These are phyloP conservation scores for Linaria vulgaris DNA, from an alignment of 257 asterid genomes.

Conservation along the genomic window DNA sequence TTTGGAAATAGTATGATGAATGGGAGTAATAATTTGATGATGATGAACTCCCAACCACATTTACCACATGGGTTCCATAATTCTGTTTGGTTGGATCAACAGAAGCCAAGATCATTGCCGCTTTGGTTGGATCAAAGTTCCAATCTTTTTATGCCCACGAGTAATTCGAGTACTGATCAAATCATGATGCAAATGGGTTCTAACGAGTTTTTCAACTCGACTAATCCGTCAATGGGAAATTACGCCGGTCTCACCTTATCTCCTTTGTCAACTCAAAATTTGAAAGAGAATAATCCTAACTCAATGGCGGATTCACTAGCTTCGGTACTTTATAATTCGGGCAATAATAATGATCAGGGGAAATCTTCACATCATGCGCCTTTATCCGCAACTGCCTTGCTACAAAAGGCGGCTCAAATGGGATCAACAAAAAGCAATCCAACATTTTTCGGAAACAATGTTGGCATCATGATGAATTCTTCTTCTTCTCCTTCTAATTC, in stretches of 20 bases:
- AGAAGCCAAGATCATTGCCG: conserved; percentile 49
- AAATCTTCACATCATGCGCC: conserved; percentile 37
- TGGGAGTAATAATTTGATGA: no score
- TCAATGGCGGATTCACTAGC: conserved; percentile 42
- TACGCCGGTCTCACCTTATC: conserved; percentile 48
- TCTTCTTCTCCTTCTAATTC: conserved; percentile 40
- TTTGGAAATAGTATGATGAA: conserved; percentile 37
- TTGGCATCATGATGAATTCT: conserved; percentile 45
- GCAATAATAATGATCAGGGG: conserved; percentile 21
- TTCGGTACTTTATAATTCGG: conserved; percentile 45
- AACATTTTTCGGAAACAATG: conserved; percentile 30
- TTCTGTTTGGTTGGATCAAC: conserved; percentile 30
- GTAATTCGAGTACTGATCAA: no score
- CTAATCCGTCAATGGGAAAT: conserved; percentile 34
- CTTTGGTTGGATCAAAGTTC: conserved; percentile 45
- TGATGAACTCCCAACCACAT: conserved; percentile 36
- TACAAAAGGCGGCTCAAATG: conserved; percentile 87
- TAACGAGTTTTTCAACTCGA: conserved; percentile 35
- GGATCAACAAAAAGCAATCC: conserved; percentile 69
- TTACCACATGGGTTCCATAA: conserved; percentile 33
- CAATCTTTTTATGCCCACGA: conserved; percentile 36
- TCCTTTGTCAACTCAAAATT: conserved; percentile 25
- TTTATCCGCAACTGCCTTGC: conserved; percentile 90
- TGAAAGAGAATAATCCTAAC: conserved; percentile 28
- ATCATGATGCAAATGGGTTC: conserved; percentile 53